Conservation (phyloP, 169 alveolate genomes). For the Plasmodium billcollinsi region DNA sequence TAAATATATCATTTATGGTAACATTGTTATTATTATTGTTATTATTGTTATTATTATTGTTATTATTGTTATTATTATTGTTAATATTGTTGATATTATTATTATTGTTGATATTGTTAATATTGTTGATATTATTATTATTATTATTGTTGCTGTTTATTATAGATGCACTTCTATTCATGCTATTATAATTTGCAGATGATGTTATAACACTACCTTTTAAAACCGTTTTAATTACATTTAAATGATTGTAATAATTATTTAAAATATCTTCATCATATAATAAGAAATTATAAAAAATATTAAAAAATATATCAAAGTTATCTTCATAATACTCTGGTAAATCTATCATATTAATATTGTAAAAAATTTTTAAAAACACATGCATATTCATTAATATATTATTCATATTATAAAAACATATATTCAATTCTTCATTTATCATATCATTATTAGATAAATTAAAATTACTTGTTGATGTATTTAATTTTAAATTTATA, state of each 20-base stretch:
- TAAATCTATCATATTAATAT: conserved; percentile 22
- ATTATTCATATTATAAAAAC: conserved; percentile 23
- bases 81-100: neutral
- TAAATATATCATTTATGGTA: neutral
- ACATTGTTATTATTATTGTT: neutral
- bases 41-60: neutral
- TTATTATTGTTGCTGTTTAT: neutral
- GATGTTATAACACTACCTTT: neutral
- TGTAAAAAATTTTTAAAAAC: conserved; percentile 25
- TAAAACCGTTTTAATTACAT: neutral
- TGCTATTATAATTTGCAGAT: neutral
- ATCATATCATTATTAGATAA: neutral
- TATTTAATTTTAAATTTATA: conserved; percentile 9
- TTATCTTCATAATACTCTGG: conserved; percentile 72
- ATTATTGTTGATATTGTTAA: no score
- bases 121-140: neutral
- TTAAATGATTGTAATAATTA: conserved; percentile 5
- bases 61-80: neutral
- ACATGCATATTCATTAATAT: conserved; percentile 20
- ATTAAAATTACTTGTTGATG: neutral
- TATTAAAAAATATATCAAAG: conserved; percentile 39
- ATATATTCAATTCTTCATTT: conserved; percentile 9
- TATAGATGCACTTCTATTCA: no score
- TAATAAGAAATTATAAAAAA: conserved; percentile 23
- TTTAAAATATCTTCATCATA: conserved; percentile 14